Conservation (phyloP, 108 stramenopile species). For the Nitzschia sp. region DNA sequence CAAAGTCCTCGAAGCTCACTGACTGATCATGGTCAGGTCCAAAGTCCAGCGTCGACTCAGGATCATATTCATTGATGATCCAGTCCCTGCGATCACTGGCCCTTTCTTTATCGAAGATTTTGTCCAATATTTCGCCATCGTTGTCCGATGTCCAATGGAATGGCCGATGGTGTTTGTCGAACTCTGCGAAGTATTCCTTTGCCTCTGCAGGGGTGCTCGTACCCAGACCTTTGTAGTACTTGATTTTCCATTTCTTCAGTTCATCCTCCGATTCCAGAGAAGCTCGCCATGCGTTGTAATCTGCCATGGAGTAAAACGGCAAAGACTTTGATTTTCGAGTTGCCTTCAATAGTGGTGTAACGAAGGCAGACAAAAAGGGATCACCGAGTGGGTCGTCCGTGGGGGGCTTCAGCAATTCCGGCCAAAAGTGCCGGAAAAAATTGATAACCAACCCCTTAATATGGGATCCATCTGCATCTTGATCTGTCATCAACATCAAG, state of each 20-base stretch:
- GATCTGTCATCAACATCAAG: slow-evolving; percentile 94
- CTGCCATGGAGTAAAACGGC: slow-evolving; percentile 84
- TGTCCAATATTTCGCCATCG: slow-evolving; percentile 80
- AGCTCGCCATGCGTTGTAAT: slow-evolving; percentile 80
- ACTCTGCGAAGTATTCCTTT: slow-evolving; percentile 81
- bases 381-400: slow-evolving; percentile 39
- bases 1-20: slow-evolving; percentile 80
- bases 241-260: slow-evolving; percentile 68
- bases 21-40: slow-evolving; percentile 31
- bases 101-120: slow-evolving; percentile 81
- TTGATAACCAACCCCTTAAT: slow-evolving; percentile 95
- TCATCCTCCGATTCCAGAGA: slow-evolving; percentile 40
- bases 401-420: slow-evolving; percentile 67
- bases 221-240: slow-evolving; percentile 96
- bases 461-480: slow-evolving; percentile 86
- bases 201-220: slow-evolving; percentile 89
- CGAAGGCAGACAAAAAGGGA: slow-evolving; percentile 82
- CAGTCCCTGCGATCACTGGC: slow-evolving; percentile 84
- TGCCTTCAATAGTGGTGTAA: slow-evolving; percentile 89
- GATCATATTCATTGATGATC: slow-evolving; percentile 70
- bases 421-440: slow-evolving; percentile 91
- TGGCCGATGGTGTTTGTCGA: slow-evolving; percentile 64
- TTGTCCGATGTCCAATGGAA: slow-evolving; percentile 76
- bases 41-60: slow-evolving; percentile 36
- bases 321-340: slow-evolving; percentile 45